Conservation (phyloP, 768 basidiomycete species). For the Boletus vinaceobasis region DNA sequence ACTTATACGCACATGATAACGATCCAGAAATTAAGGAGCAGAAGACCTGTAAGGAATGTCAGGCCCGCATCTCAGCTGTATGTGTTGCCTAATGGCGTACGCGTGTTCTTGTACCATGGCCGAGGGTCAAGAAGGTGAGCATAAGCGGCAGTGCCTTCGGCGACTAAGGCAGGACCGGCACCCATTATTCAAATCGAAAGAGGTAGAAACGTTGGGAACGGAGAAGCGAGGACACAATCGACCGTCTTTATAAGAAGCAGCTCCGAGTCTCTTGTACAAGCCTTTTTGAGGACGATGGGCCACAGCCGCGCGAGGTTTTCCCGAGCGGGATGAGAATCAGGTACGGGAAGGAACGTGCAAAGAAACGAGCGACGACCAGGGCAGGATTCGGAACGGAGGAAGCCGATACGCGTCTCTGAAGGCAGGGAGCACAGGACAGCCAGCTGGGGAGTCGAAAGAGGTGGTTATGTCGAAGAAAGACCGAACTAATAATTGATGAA, state of each 20-base stretch:
- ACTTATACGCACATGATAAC: slow-evolving; percentile 47
- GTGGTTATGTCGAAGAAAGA: neutral
- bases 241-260: neutral
- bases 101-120: slow-evolving; percentile 70
- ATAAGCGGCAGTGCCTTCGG: slow-evolving; percentile 36
- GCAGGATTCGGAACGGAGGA: neutral
- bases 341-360: slow-evolving; percentile 1
- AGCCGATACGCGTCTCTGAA: neutral
- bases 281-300: neutral
- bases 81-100: slow-evolving; percentile 29
- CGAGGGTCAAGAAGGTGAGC: slow-evolving; percentile 55
- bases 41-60: slow-evolving; percentile 38
- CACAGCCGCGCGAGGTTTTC: neutral
- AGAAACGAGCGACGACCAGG: neutral
- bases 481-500: neutral
- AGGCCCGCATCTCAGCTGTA: neutral
- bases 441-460: neutral
- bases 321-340: neutral
- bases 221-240: neutral
- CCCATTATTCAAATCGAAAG: slow-evolving; percentile 42
- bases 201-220: neutral
- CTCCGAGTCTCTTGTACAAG: neutral
- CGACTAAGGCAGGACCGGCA: slow-evolving; percentile 45
- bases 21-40: slow-evolving; percentile 63
- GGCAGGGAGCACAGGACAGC: neutral